Evolutionary conservation across 2,329 filamentous ascomycete species (phyloP).

Genomic region (Chaetoscypha palmicola): DNA sequence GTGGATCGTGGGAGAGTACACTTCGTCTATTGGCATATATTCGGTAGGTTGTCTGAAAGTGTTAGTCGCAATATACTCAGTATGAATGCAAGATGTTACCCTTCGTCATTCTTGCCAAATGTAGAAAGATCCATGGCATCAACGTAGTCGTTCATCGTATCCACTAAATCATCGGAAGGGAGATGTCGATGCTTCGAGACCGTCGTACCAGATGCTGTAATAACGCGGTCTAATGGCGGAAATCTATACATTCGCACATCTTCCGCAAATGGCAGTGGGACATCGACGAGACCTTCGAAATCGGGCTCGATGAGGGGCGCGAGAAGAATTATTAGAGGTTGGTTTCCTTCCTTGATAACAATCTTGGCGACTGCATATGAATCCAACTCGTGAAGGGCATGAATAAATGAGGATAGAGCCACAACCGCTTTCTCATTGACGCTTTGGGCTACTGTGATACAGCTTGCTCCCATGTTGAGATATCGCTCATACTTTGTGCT

Average conservation of each 20-base stretch:
- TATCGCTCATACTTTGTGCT: constrained; percentile 72
- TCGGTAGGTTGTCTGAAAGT: constrained; percentile 46
- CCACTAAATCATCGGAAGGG: constrained; percentile 63
- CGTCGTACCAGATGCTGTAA: constrained; percentile 77
- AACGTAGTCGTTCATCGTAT: constrained; percentile 86
- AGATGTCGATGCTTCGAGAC: constrained; percentile 78
- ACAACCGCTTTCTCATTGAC: constrained; percentile 76
- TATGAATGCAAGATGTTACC: constrained; percentile 40
- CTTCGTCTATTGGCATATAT: constrained; percentile 72
- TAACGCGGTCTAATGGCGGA: constrained; percentile 76
- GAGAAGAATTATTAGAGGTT: constrained; percentile 70
- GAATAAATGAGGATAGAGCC: constrained; percentile 82
- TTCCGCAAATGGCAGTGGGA: constrained; percentile 87
- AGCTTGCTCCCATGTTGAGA: constrained; percentile 74
- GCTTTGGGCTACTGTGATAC: constrained; percentile 69
- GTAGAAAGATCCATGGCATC: constrained; percentile 83
- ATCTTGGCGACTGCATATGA: constrained; percentile 81
- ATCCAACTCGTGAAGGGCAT: constrained; percentile 77
- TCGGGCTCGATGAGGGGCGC: constrained; percentile 72
- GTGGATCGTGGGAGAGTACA: constrained; percentile 80
- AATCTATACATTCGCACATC: constrained; percentile 89
- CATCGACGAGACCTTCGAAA: constrained; percentile 80
- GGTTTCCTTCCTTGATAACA: constrained; percentile 75
- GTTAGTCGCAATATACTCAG: constrained; percentile 1
- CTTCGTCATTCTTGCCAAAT: constrained; percentile 67